Evolutionary conservation across 192 early-diverging fungal species (phyloP), one percentile per base, ranked within the genome.

Genomic region (Borealophlyctis nickersoniae): DNA sequence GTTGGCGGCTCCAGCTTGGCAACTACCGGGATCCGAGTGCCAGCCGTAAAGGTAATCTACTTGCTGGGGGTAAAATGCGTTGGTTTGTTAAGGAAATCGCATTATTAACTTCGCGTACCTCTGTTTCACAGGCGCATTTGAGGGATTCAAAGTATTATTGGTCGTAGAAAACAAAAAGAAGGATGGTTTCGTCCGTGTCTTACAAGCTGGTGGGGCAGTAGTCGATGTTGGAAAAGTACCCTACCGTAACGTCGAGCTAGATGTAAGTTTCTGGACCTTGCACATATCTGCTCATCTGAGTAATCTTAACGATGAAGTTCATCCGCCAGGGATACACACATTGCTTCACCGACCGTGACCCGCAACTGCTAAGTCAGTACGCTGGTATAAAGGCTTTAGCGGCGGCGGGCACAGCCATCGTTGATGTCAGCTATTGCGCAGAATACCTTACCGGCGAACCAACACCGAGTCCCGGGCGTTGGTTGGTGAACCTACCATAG

Each of bases 61-160:
- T 30, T 24, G 57, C 28, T 23, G 60, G 49, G 7, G 33, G n/a
- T 11, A 62, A 49, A 23, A 27, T 52, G 24, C 13, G 26, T 19
- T 64, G 58, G 49, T 33, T 63, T 23, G 58, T 67, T 59, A n/a
- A 36, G 32, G 27, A 52, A 39, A 60, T 52, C 30, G 1, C 19
- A n/a, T 34, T 62, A 31, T 19, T n/a, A n/a, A n/a, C n/a, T n/a
- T 50, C n/a, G 35, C 14, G 11, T 36, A 27, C 24, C 22, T 23
- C n/a, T 45, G 39, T 45, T 19, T 19, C 19, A 19, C 39, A 45
- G 39, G 39, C 19, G 39, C 39, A 45, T 74, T 63, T 58, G 60
- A 56, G n/a, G 63, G 59, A 16, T 76, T 67, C 67, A 52, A 62
- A 23, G 61, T 75, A 3, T 57, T 76, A 23, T 56, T 77, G 32